Conservation (phyloP, 768 basidiomycete species). For the Fistulinella prunicolor region DNA sequence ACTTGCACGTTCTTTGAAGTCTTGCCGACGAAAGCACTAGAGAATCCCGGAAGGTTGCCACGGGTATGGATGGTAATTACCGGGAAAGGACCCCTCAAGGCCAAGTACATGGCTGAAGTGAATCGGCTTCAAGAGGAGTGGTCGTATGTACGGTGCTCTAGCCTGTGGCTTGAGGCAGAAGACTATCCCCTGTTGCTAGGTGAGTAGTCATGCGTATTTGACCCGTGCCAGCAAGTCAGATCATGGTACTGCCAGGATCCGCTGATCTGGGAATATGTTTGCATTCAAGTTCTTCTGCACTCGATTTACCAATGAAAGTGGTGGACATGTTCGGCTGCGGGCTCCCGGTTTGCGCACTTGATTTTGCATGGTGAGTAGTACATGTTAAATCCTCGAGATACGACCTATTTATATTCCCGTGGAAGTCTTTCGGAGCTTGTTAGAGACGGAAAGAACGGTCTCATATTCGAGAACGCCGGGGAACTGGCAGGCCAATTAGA, state of each 20-base stretch:
- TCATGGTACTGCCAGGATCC: slow-evolving; percentile 53
- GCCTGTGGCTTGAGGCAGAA: slow-evolving; percentile 83
- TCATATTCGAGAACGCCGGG: slow-evolving; percentile 63
- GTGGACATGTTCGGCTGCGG: slow-evolving; percentile 99
- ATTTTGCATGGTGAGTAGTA: slow-evolving; percentile 73
- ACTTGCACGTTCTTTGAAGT: not conserved
- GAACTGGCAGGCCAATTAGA: slow-evolving; percentile 73
- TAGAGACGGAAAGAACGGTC: slow-evolving; percentile 78
- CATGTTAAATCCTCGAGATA: not conserved
- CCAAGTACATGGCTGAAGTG: slow-evolving; percentile 70
- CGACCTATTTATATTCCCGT: slow-evolving; percentile 4
- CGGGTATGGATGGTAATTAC: slow-evolving; percentile 83
- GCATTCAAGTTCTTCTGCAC: slow-evolving; percentile 84
- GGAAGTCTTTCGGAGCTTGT: slow-evolving; percentile 83
- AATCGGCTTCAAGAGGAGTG: slow-evolving; percentile 57
- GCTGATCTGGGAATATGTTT: slow-evolving; percentile 91
- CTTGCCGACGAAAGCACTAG: slow-evolving; percentile 7
- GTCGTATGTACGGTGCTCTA: slow-evolving; percentile 75
- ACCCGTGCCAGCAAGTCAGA: not conserved
- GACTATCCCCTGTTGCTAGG: slow-evolving; percentile 91
- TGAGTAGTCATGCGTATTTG: slow-evolving; percentile 26
- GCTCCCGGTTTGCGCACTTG: slow-evolving; percentile 87
- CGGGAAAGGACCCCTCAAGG: slow-evolving; percentile 81
- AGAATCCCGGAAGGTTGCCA: slow-evolving; percentile 46
- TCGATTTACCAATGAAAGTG: slow-evolving; percentile 98